Evolutionary conservation across 176 grass and related monocot species (phyloP), one percentile per base, ranked within the genome.

Genomic region (Themeda triandra): DNA sequence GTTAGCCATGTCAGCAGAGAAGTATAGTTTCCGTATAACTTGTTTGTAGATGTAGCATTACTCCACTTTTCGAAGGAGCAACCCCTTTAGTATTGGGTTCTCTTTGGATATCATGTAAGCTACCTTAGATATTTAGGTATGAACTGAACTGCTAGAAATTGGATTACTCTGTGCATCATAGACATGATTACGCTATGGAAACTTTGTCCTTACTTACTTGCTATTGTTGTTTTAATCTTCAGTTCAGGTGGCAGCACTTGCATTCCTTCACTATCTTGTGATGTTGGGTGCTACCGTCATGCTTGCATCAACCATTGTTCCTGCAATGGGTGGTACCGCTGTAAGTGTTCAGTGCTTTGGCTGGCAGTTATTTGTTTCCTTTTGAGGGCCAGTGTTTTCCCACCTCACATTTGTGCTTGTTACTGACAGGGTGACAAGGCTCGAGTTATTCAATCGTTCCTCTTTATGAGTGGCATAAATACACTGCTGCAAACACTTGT

Each of bases 391-490:
- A 74, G 13, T 84, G 25, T 65, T 88, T 41, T 73, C 19, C 27
- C 23, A 48, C 19, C 62, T 21, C 58, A 33, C 63, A 65, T 87
- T 81, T 73, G 40, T 72, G 49, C 27, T 83, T 87, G 27, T 88
- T 86, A 66, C 27, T 72, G 41, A 88, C 63, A 77, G 97, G 93
- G 92, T 37, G 97, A 99, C 73, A 99, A 99, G 80, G 97, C 97
- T 67, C 91, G 93, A 5, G 85, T 96, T 48, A 99, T 99, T 89
- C 92, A 99, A 33, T 89, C 97, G 0, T 84, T 99, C 68, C 77
- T 99, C 27, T 99, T 99, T 85, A 94, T 91, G 93, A 90, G 97
- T 32, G 97, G 93, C n/a, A 91, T 99, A 40, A 99, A 99, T 86
- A 99, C 97, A 25, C 84, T 99, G 69, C 74, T 96, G 27, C 97